Evolutionary conservation across 2,329 filamentous ascomycete species (phyloP), one percentile per base, ranked within the genome.

Genomic region (Hymenoscyphus salicellus): DNA sequence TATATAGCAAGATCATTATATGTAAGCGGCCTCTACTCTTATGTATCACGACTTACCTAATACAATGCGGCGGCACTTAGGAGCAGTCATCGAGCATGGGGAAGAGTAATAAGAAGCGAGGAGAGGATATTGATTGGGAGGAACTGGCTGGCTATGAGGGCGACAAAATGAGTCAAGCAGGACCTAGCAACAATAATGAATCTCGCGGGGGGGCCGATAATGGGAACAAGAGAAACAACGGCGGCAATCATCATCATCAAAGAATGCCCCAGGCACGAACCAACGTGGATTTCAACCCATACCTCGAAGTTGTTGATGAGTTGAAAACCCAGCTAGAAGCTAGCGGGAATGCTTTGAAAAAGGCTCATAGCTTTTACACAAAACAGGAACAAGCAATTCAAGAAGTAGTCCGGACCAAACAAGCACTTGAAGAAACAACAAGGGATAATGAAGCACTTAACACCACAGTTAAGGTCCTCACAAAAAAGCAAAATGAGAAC

Each of bases 351-450:
- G 57, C 33, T 46, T 20, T 28, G 30, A 28, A 57, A 57, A 30
- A 46, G 30, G 49, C 41, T 17, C 58, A 43, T 46, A 32, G 30
- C 20, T 61, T 64, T 58, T 61, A 61, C 49, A 32, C 17, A 11
- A 8, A 61, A 33, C 63, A 61, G 38, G 46, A 61, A 56, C 6
- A 10, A 43, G 32, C 58, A 43, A 58, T 64, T 60, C 30, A 64
- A 32, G 49, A 64, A 20, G 58, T 58, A 41, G 58, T 43, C 36
- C 23, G 28, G 16, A 65, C 63, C 26, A 52, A 43, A 14, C 26
- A 65, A n/a, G 14, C n/a, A 65, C 63, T 65, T 62, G 28, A 59
- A 4, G 38, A 65, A 30, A 62, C 55, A 41, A 65, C 52, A n/a
- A 33, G 59, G 41, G 41, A 58, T n/a, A 62, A 55, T 43, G 55